A percentile compares a stretch with the other conserved stretches of the same genome.
Conservation (phyloP, 306 rosid genomes). For the Glycine latifolia region DNA sequence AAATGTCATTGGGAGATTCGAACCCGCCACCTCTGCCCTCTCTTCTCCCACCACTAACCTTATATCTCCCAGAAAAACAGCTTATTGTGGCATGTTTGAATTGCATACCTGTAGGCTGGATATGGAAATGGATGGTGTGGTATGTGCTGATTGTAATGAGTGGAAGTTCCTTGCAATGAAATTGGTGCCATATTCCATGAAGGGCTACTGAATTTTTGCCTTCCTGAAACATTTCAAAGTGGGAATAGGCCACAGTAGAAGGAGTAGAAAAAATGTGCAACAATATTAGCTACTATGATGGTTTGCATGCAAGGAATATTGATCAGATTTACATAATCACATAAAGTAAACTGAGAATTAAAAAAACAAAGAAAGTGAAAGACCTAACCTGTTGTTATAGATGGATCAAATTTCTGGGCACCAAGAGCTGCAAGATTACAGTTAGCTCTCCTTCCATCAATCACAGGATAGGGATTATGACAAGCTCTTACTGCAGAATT, state of each 20-base stretch:
- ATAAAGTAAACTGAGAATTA: not conserved
- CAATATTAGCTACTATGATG: conserved; percentile 22
- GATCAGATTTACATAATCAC: not conserved
- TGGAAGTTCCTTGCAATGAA: conserved; percentile 50
- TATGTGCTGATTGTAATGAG: conserved; percentile 54
- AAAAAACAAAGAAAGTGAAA: conserved; percentile 28
- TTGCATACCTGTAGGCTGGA: conserved; percentile 57
- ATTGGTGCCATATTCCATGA: conserved; percentile 51
- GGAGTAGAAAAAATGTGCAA: conserved; percentile 1
- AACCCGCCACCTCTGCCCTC: too few species aligned
- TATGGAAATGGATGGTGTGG: conserved; percentile 58
- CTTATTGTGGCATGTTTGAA: not conserved
- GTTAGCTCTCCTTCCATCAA: conserved; percentile 84
- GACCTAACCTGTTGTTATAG: conserved; percentile 37
- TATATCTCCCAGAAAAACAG: too few species aligned
- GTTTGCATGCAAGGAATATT: conserved; percentile 39
- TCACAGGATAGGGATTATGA: conserved; percentile 66
- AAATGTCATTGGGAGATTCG: too few species aligned
- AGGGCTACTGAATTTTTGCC: conserved; percentile 51
- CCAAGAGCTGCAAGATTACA: conserved; percentile 64
- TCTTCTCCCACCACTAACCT: too few species aligned
- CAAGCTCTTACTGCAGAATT: conserved; percentile 76
- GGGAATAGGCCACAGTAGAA: too few species aligned
- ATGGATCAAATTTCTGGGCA: conserved; percentile 54
- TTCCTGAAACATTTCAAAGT: conserved; percentile 37